Percentiles rank a stretch among this genome's conserved stretches.
These are phyloP conservation scores for Dissophora ornata DNA, from an alignment of 192 early-diverging fungal genomes.

Conservation along the genomic window DNA sequence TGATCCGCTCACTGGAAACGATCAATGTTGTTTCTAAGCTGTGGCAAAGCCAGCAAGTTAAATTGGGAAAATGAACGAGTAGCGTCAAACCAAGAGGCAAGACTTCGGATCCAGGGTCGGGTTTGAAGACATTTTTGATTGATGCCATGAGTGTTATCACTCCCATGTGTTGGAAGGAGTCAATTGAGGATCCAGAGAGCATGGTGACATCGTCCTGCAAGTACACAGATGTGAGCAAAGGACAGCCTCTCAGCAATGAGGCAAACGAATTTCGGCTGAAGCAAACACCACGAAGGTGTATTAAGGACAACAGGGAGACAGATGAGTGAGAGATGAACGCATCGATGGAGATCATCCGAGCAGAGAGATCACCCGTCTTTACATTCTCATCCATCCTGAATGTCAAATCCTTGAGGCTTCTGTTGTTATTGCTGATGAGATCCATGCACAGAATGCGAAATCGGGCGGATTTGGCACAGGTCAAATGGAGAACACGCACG, in stretches of 20 bases:
- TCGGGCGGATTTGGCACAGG: neutral
- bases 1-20: conserved; percentile 16
- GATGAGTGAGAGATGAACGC: conserved; percentile 1
- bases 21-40: neutral
- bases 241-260: conserved; percentile 12
- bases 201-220: conserved; percentile 1
- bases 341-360: conserved; percentile 3
- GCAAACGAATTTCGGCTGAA: conserved; percentile 12
- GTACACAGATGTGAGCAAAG: conserved; percentile 9
- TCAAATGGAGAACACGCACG: neutral
- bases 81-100: conserved; percentile 2
- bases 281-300: conserved; percentile 1
- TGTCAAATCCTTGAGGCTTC: conserved; percentile 10
- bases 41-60: neutral
- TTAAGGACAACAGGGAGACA: neutral
- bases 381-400: neutral
- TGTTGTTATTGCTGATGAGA: conserved; percentile 13
- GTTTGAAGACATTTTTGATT: conserved; percentile 13
- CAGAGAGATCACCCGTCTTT: neutral
- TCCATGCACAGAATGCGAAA: conserved; percentile 11
- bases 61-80: conserved; percentile 19
- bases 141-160: conserved; percentile 4
- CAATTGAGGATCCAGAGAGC: conserved; percentile 12
- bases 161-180: conserved; percentile 14
- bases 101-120: conserved; percentile 1